Conservation (phyloP, 805 yeast species). For the Scheffersomyces coipomensis region DNA sequence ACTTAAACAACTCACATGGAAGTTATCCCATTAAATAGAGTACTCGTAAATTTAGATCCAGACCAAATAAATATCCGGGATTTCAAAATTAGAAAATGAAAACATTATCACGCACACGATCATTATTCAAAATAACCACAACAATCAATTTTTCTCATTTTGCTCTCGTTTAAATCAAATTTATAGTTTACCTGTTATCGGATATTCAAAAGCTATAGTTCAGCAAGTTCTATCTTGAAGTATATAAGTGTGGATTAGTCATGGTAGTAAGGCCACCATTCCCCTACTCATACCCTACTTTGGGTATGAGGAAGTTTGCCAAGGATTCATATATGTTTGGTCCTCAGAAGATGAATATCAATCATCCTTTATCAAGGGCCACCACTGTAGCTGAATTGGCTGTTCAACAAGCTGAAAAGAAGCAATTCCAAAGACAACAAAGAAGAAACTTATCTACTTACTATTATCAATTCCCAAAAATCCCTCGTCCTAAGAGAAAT, state of each 20-base stretch:
- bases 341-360: conserved; percentile 37
- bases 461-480: conserved; percentile 48
- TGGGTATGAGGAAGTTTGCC: background rate
- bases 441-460: conserved; percentile 20
- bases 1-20: conserved; percentile 46
- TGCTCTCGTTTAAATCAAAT: too few relatives aligned
- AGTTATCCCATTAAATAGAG: background rate
- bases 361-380: conserved; percentile 44
- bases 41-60: too few relatives aligned
- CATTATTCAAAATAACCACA: too few relatives aligned
- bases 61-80: too few relatives aligned
- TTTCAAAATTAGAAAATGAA: too few relatives aligned
- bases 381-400: conserved; percentile 33
- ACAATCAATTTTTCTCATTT: too few relatives aligned
- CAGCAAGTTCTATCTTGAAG: too few relatives aligned
- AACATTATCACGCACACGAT: too few relatives aligned
- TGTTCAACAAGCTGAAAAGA: conserved; percentile 14
- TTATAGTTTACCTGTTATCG: too few relatives aligned
- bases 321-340: conserved; percentile 25
- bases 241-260: too few relatives aligned
- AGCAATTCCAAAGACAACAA: conserved; percentile 10
- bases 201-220: too few relatives aligned
- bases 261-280: background rate
- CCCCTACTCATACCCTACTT: background rate
- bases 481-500: conserved; percentile 57